A percentile compares a stretch with the other conserved stretches of the same genome.
Evolutionary conservation across 2,329 filamentous ascomycete species (phyloP).

Genomic region (Amphichorda felina): DNA sequence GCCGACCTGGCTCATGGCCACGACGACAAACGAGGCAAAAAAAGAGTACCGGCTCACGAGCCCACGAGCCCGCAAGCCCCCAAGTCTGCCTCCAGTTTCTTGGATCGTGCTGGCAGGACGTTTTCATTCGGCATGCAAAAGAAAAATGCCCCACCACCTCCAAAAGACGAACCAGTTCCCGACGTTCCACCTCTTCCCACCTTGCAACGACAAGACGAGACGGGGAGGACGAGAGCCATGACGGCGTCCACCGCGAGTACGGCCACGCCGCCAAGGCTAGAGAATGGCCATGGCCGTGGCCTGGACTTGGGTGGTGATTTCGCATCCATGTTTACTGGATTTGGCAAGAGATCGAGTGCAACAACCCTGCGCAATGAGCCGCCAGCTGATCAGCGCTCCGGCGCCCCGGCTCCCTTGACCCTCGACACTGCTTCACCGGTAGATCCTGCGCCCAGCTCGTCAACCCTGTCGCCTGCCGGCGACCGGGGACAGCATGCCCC

Average conservation of each 20-base stretch:
- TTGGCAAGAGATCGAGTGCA: slow-evolving; percentile 41
- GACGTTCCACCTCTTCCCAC: slow-evolving; percentile 25
- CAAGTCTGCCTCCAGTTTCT: slow-evolving; percentile 37
- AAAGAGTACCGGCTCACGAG: slow-evolving; percentile 8
- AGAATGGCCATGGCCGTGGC: slow-evolving; percentile 21
- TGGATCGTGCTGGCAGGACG: slow-evolving; percentile 44
- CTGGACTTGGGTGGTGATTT: slow-evolving; percentile 48
- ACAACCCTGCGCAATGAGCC: slow-evolving; percentile 34
- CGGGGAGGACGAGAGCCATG: slow-evolving; percentile 32
- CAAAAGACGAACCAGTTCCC: slow-evolving; percentile 15
- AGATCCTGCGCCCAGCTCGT: slow-evolving; percentile 34
- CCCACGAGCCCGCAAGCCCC: slow-evolving; percentile 22
- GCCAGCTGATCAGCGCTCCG: slow-evolving; percentile 30
- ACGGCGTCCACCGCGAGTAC: slow-evolving; percentile 43
- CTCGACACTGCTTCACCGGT: slow-evolving; percentile 31
- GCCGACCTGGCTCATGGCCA: slow-evolving; percentile 20
- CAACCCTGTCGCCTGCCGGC: slow-evolving; percentile 17
- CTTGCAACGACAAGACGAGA: slow-evolving; percentile 17
- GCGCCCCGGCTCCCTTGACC: slow-evolving; percentile 31
- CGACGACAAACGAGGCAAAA: slow-evolving; percentile 12
- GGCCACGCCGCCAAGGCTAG: slow-evolving; percentile 36
- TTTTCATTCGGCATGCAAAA: slow-evolving; percentile 49
- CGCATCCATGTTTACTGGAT: slow-evolving; percentile 41
- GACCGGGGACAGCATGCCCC: slow-evolving; percentile 27
- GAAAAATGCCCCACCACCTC: slow-evolving; percentile 25